Evolutionary conservation across 2,329 filamentous ascomycete species (phyloP).

Genomic region (Hymenoscyphus repandus): DNA sequence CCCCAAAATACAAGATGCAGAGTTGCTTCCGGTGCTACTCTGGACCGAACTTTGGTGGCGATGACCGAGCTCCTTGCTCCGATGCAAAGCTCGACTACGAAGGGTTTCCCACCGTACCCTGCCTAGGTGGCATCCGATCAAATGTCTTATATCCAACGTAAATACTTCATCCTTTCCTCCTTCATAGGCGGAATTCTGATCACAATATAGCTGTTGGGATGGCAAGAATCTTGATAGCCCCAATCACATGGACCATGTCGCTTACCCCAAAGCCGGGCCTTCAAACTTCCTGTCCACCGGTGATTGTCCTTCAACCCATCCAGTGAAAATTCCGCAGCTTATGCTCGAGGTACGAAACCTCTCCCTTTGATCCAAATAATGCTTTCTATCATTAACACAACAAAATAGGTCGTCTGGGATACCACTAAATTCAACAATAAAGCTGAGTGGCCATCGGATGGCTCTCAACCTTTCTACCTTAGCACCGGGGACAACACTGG

Average conservation of each 20-base stretch:
- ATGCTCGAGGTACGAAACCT: slow-evolving; percentile 44
- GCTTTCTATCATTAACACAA: no score
- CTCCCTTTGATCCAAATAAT: no score
- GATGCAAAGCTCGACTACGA: slow-evolving; percentile 43
- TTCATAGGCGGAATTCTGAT: neutral
- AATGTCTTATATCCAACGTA: slow-evolving; percentile 48
- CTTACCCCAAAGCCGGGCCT: slow-evolving; percentile 23
- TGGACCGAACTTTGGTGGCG: slow-evolving; percentile 11
- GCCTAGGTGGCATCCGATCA: slow-evolving; percentile 44
- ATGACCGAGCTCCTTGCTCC: slow-evolving; percentile 41
- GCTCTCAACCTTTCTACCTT: slow-evolving; percentile 39
- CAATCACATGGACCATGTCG: slow-evolving; percentile 19
- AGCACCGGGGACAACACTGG: slow-evolving; percentile 41
- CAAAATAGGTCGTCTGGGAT: slow-evolving; percentile 49
- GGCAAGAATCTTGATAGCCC: slow-evolving; percentile 17
- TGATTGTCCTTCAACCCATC: slow-evolving; percentile 31
- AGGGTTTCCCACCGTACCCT: slow-evolving; percentile 48
- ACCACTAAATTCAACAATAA: slow-evolving; percentile 38
- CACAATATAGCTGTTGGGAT: slow-evolving; percentile 39
- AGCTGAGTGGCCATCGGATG: slow-evolving; percentile 40
- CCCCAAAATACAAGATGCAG: slow-evolving; percentile 7
- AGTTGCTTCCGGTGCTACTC: slow-evolving; percentile 15
- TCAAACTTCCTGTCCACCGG: slow-evolving; percentile 31
- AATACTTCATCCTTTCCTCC: neutral
- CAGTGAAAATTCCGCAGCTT: slow-evolving; percentile 44